Evolutionary conservation across 495 filamentous ascomycete genomes (phyloP).

Genomic region (Aspergillus carlsbadensis): DNA sequence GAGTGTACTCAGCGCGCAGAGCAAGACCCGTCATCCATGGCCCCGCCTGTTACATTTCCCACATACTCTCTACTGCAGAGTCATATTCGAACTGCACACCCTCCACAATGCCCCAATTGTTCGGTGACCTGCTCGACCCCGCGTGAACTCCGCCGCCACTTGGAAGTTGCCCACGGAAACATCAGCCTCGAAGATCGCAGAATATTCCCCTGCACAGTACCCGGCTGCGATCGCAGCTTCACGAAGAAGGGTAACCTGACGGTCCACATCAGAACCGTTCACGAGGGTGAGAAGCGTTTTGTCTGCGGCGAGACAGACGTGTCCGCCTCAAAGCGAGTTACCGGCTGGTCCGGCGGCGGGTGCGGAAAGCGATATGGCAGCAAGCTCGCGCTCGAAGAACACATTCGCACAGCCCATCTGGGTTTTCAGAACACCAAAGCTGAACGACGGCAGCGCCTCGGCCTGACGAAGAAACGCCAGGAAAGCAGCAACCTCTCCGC

Average conservation of each 20-base stretch:
- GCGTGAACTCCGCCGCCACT: constrained; percentile 62
- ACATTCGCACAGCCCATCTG: constrained; percentile 74
- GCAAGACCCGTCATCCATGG: constrained; percentile 18
- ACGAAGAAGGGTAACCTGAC: constrained; percentile 76
- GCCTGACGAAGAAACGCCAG: constrained; percentile 26
- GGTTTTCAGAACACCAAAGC: constrained; percentile 50
- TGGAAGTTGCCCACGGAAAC: constrained; percentile 67
- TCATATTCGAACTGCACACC: constrained; percentile 70
- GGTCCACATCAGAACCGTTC: constrained; percentile 72
- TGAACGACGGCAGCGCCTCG: constrained; percentile 40
- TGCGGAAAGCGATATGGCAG: constrained; percentile 69
- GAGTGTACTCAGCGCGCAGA: constrained; percentile 53
- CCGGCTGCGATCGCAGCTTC: constrained; percentile 69
- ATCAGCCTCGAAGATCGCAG: constrained; percentile 60
- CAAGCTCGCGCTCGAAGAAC: constrained; percentile 76
- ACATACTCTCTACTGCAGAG: constrained; percentile 67
- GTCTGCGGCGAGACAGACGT: constrained; percentile 71
- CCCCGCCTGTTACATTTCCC: constrained; percentile 55
- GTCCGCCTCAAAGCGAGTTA: constrained; percentile 53
- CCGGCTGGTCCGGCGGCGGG: constrained; percentile 63
- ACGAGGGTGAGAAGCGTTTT: constrained; percentile 65
- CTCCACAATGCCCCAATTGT: constrained; percentile 74
- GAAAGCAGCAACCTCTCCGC: constrained; percentile 28
- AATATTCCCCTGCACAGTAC: constrained; percentile 59
- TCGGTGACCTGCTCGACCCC: constrained; percentile 58